phyloP scores from a whole-genome alignment of 169 alveolate species.

The Cryptosporidium parvum region DNA sequence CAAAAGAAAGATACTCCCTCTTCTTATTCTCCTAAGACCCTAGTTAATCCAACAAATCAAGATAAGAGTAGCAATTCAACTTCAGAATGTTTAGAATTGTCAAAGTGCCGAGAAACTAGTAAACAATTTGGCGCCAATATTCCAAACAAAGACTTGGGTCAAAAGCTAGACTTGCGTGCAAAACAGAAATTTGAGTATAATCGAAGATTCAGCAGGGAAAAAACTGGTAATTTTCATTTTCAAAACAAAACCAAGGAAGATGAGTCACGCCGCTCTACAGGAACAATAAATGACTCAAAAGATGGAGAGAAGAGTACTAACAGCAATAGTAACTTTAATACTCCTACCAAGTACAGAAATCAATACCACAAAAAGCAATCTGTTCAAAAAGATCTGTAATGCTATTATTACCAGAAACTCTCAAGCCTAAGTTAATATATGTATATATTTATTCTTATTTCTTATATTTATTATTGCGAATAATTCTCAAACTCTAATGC shows the following conservation, averaged over 20 bases:
- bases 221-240: neutral
- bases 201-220: neutral
- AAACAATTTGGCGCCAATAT: neutral
- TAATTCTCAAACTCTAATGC: neutral
- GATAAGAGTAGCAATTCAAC: neutral
- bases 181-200: neutral
- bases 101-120: neutral
- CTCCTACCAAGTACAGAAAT: neutral
- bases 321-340: neutral
- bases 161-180: neutral
- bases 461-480: neutral
- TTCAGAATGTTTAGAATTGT: neutral
- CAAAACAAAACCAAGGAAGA: neutral
- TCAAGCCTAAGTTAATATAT: neutral
- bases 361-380: neutral
- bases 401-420: neutral
- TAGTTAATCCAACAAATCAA: neutral
- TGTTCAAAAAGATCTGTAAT: slow-evolving; percentile 3
- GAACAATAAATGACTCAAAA: neutral
- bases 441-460: neutral
- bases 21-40: neutral
- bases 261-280: neutral
- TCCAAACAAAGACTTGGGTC: neutral
- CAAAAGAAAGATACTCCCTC: neutral
- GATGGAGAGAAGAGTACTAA: neutral